These are phyloP conservation scores for Herpetomonas samuelpessoai DNA, from an alignment of 208 protist species.

Conservation along the genomic window DNA sequence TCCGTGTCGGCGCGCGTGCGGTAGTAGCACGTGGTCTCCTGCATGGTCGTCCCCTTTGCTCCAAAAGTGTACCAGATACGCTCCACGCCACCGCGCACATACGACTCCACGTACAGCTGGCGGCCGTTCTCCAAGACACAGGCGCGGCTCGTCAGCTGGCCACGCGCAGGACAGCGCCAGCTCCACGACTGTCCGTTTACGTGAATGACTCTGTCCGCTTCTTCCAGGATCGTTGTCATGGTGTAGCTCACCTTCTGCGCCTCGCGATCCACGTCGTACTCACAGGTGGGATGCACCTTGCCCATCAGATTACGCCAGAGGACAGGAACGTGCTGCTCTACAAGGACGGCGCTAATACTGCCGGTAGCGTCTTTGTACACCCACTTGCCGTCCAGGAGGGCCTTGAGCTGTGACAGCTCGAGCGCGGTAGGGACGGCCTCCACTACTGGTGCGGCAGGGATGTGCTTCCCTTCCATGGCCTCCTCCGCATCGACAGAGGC, in stretches of 20 bases:
- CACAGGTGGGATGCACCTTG: conserved; percentile 23
- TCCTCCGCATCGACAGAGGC: conserved; percentile 12
- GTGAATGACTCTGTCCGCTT: conserved; percentile 7
- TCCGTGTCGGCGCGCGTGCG: conserved; percentile 9
- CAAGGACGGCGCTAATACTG: conserved; percentile 33
- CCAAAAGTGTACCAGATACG: conserved; percentile 37
- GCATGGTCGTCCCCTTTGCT: conserved; percentile 29
- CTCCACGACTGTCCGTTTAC: conserved; percentile 30
- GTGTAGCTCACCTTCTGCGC: conserved; percentile 19
- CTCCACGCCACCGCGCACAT: conserved; percentile 31
- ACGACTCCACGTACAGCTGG: conserved; percentile 45
- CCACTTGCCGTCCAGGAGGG: conserved; percentile 44
- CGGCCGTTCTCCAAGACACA: conserved; percentile 35
- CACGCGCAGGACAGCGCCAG: conserved; percentile 30
- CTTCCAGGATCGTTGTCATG: conserved; percentile 24
- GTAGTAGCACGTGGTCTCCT: conserved; percentile 38
- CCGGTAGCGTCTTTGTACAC: conserved; percentile 28
- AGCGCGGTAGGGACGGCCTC: conserved; percentile 16
- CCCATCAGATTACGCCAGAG: conserved; percentile 45
- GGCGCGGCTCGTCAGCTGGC: conserved; percentile 28
- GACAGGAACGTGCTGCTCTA: conserved; percentile 41
- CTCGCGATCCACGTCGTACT: conserved; percentile 21
- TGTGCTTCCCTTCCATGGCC: conserved; percentile 5
- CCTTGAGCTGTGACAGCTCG: conserved; percentile 46
- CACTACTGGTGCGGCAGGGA: conserved; percentile 20